Evolutionary conservation across 768 basidiomycete species (phyloP).

Genomic region (Paxillus ammoniavirescens): DNA sequence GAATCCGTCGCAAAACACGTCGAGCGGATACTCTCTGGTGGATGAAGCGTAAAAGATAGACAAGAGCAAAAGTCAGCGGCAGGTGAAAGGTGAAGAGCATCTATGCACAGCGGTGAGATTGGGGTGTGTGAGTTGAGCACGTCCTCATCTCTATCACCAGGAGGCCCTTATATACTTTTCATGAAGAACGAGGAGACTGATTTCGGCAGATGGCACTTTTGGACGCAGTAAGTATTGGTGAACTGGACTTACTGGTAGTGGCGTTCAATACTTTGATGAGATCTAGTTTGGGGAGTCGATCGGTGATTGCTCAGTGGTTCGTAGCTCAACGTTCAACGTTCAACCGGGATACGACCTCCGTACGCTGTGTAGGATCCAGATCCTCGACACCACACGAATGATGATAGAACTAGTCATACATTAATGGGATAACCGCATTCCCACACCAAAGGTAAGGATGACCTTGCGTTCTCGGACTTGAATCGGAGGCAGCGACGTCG

Average conservation of each 20-base stretch:
- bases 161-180: not conserved
- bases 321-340: not conserved
- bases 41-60: constrained; percentile 33
- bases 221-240: not conserved
- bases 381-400: constrained; percentile 1
- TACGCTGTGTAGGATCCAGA: not conserved
- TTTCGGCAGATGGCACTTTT: not conserved
- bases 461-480: not conserved
- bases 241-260: not conserved
- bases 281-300: not conserved
- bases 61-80: constrained; percentile 19
- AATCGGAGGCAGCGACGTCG: not conserved
- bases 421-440: not conserved
- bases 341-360: not conserved
- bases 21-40: constrained; percentile 34
- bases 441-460: not conserved
- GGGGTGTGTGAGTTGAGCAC: not conserved
- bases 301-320: constrained; percentile 1
- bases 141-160: not conserved
- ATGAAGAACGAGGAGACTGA: not conserved
- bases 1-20: constrained; percentile 41
- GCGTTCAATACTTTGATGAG: not conserved
- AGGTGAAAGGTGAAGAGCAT: constrained; percentile 14
- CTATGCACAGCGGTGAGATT: not conserved
- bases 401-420: constrained; percentile 3